phyloP scores from a whole-genome alignment of 148 eudicot genomes.

The Chenopodium berlandieri region DNA sequence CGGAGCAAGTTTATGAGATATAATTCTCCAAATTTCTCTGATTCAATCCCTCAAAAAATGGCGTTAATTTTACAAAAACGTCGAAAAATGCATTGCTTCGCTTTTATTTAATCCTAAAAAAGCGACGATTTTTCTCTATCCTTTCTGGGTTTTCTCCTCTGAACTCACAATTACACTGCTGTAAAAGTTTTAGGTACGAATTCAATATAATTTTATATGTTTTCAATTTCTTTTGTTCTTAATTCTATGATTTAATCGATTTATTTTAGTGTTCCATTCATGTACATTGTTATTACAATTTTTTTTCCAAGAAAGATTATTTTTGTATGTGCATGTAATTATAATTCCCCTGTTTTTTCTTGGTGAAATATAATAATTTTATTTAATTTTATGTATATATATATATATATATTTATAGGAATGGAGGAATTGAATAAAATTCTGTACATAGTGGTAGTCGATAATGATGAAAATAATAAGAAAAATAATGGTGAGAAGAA shows the following conservation, averaged over 20 bases:
- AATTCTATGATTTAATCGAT: background rate
- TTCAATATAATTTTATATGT: no score
- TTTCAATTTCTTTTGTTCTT: no score
- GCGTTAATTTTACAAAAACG: background rate
- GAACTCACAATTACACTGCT: no score
- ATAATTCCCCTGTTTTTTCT: background rate
- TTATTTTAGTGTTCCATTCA: background rate
- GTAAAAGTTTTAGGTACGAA: no score
- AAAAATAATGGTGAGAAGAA: conserved; percentile 17
- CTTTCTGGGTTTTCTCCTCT: no score
- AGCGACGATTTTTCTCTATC: background rate
- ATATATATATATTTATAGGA: background rate
- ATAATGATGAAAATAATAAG: conserved; percentile 38
- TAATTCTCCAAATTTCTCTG: background rate
- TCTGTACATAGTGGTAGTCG: conserved; percentile 72
- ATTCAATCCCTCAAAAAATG: background rate
- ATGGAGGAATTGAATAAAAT: conserved; percentile 64
- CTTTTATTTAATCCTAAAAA: background rate
- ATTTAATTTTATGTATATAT: no score
- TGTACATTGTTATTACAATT: background rate
- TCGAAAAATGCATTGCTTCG: background rate
- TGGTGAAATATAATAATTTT: background rate
- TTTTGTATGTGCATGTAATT: conserved; percentile 3
- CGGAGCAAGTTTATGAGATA: background rate
- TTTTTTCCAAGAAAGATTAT: no score